Evolutionary conservation across 1,284 basidiomycete genomes (phyloP), one percentile per base, ranked within the genome.

Genomic region (Gomphus sp.): DNA sequence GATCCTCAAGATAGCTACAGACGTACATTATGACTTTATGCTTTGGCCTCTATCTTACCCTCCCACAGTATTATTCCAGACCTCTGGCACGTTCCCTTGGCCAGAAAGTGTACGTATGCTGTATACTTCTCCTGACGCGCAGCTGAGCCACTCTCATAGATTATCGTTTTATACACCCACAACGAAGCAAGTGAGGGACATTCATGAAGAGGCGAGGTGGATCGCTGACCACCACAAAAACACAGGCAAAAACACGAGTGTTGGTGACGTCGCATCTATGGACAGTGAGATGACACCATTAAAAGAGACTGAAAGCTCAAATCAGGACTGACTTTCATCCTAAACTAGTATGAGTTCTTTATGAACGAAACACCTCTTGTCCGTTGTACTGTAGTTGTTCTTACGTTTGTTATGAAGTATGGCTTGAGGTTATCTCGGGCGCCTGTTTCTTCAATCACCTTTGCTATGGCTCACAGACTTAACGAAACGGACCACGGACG

Each of bases 141-240:
- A 43, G 16, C 16, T 43, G 41, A 43, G 41, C 41, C 6, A 14
- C 16, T 41, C 28, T 7, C 58, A 48, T 43, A 58, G 57, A 12
- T 28, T 54, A 28, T 67, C 72, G 0, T 93, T 93, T 71, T 94
- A 94, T 74, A 91, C 89, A 9, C 74, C 72, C 25, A 91, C 91
- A 0, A 78, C 84, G 34, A 94, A 93, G 72, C 87, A 92, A 68
- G 82, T 90, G 16, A 69, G 78, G 41, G 91, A 94, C 67, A 91
- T 94, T 57, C 92, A 93, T 67, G 91, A 92, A 66, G 92, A 95
- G 71, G 92, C 92, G 1, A 76, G 79, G 60, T 82, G 92, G 48
- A 89, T 93, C 66, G 80, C 82, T 33, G 78, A 79, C 25, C 72
- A 77, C 12, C 39, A 55, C 34, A 55, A 55, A 16, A 18, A 25